These are phyloP conservation scores for Boletus sensibilis DNA, from an alignment of 768 basidiomycete genomes.

Conservation along the genomic window DNA sequence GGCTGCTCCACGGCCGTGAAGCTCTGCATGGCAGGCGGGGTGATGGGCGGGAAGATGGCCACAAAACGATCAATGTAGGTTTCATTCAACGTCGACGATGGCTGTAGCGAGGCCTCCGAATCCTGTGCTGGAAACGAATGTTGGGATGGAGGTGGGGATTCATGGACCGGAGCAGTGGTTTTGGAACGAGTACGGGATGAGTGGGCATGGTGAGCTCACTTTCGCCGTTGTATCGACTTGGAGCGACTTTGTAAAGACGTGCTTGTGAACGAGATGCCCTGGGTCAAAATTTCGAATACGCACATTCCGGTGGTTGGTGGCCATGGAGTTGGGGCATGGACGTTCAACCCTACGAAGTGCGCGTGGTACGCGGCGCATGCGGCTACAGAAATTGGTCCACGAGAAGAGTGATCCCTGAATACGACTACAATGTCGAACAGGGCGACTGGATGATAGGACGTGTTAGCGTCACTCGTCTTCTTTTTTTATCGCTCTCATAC, in stretches of 20 bases:
- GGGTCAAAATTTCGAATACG: not conserved
- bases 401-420: too few species aligned
- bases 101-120: not conserved
- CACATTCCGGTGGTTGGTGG: not conserved
- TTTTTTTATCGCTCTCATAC: too few species aligned
- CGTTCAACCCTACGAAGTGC: not conserved
- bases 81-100: conserved; percentile 18
- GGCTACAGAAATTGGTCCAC: too few species aligned
- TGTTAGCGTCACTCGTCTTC: too few species aligned
- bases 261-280: not conserved
- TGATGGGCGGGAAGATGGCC: conserved; percentile 43
- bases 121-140: not conserved
- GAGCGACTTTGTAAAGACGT: conserved; percentile 9
- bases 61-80: conserved; percentile 41
- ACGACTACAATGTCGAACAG: too few species aligned
- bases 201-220: not conserved
- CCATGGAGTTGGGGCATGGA: not conserved
- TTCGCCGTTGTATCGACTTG: not conserved
- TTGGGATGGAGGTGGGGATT: not conserved
- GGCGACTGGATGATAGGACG: too few species aligned
- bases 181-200: not conserved
- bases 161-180: not conserved
- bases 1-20: not conserved
- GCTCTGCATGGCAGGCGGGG: conserved; percentile 29
- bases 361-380: not conserved